A percentile compares a stretch with the other conserved stretches of the same genome.
These are phyloP conservation scores for Hypericum perforatum DNA, from an alignment of 345 rosid genomes.

Conservation along the genomic window DNA sequence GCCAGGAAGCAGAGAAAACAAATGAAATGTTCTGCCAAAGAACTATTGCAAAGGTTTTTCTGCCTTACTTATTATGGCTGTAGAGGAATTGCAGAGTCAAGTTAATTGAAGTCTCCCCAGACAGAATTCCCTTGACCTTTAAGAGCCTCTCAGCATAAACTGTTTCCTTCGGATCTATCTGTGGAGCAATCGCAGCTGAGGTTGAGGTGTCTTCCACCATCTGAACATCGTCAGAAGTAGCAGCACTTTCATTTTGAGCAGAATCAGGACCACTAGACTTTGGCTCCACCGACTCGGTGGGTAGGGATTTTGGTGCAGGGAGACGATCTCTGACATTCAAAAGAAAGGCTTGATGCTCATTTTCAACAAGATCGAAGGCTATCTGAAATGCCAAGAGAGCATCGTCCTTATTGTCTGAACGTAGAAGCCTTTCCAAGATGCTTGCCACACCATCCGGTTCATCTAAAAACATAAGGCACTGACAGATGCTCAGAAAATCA, in stretches of 20 bases:
- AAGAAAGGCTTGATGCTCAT: slow-evolving; percentile 97
- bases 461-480: slow-evolving; percentile 95
- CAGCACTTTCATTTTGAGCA: slow-evolving; percentile 43
- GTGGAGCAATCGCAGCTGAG: slow-evolving; percentile 28
- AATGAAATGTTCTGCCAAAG: neutral
- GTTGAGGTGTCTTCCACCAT: slow-evolving; percentile 70
- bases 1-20: neutral
- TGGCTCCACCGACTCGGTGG: slow-evolving; percentile 44
- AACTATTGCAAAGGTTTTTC: neutral
- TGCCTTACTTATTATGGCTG: slow-evolving; percentile 82
- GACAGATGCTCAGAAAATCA: slow-evolving; percentile 89
- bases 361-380: slow-evolving; percentile 96
- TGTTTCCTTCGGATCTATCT: slow-evolving; percentile 53
- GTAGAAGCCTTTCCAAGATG: slow-evolving; percentile 89
- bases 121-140: slow-evolving; percentile 80
- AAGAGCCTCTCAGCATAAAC: slow-evolving; percentile 72
- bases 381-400: slow-evolving; percentile 82
- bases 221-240: slow-evolving; percentile 55
- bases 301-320: slow-evolving; percentile 49
- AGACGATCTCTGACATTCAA: slow-evolving; percentile 80
- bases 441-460: slow-evolving; percentile 78
- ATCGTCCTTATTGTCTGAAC: slow-evolving; percentile 75
- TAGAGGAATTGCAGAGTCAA: slow-evolving; percentile 85
- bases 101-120: slow-evolving; percentile 92
- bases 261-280: slow-evolving; percentile 31